Evolutionary conservation across 202 grass and related monocot genomes (phyloP), one percentile per base, ranked within the genome.

Genomic region (Panicum hallii): DNA sequence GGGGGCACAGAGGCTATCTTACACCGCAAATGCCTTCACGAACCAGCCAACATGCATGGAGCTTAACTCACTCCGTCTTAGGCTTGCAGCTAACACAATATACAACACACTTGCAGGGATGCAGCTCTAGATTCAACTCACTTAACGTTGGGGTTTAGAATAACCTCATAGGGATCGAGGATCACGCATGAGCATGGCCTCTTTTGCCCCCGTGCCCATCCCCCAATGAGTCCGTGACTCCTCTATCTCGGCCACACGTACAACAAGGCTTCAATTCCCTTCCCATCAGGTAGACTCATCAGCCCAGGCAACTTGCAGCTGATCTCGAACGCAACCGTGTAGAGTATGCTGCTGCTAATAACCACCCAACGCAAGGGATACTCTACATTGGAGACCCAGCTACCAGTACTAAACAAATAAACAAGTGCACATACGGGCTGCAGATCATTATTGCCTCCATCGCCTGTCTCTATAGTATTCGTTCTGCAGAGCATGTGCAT

Each of bases 381-480:
- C 26, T 26, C 26, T 26, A 46, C 11, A 30, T 32, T 16, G 16
- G 8, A 19, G 46, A 17, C 19, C 36, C 36, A 38, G 36, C 36
- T 38, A 38, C 36, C 36, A 6, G 6, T 23, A 42, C 12, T 22
- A 1, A 12, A 56, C 28, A 46, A 15, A 13, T 61, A 67, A 70
- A 48, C 85, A 82, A 73, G 11, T 36, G 67, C 48, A 57, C 53
- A 69, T 62, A 82, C 19, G 34, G 56, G n/a, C n/a, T 62, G 22
- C 79, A 53, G 63, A 61, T 70, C 22, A 48, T 62, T 62, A 62
- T 30, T 62, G 58, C 58, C 4, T 28, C 52, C 52, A 55, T 28
- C 20, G 17, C 16, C 45, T 52, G 11, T 7, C n/a, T 50, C 13
- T 30, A 61, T 5, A 12, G 8, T 61, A 11, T 12, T 34, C 5